Conservation (phyloP, 176 grass and related monocot species). For the Pontederia crassipes region DNA sequence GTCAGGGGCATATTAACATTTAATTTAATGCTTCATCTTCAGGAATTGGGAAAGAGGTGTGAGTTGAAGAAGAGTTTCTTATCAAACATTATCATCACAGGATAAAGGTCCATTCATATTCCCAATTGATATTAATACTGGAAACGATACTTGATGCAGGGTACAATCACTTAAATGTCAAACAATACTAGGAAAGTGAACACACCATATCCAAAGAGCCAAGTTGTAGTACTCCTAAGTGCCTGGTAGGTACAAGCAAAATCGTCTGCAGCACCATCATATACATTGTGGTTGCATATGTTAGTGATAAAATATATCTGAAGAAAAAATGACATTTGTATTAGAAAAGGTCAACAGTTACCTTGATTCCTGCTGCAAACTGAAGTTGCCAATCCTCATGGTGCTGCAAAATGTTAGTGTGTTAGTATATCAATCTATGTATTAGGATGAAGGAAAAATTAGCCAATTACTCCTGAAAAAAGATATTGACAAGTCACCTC, state of each 20-base stretch:
- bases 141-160: too few relatives aligned
- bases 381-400: slow-evolving; percentile 46
- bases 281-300: not conserved
- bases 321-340: not conserved
- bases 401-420: slow-evolving; percentile 31
- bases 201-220: slow-evolving; percentile 57
- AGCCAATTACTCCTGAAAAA: not conserved
- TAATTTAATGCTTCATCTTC: too few relatives aligned
- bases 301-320: not conserved
- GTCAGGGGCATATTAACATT: too few relatives aligned
- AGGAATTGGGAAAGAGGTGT: too few relatives aligned
- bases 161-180: not conserved
- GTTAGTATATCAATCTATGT: slow-evolving; percentile 19
- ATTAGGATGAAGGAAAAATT: slow-evolving; percentile 8
- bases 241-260: slow-evolving; percentile 44
- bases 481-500: slow-evolving; percentile 29
- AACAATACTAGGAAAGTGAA: not conserved
- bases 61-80: too few relatives aligned
- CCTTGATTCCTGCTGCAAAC: slow-evolving; percentile 58
- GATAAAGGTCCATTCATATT: too few relatives aligned
- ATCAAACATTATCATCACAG: too few relatives aligned
- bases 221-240: slow-evolving; percentile 54
- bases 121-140: too few relatives aligned
- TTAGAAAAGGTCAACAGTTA: slow-evolving; percentile 18
- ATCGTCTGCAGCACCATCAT: slow-evolving; percentile 46